Evolutionary conservation across 306 rosid genomes (phyloP).

Genomic region (Canavalia gladiata): DNA sequence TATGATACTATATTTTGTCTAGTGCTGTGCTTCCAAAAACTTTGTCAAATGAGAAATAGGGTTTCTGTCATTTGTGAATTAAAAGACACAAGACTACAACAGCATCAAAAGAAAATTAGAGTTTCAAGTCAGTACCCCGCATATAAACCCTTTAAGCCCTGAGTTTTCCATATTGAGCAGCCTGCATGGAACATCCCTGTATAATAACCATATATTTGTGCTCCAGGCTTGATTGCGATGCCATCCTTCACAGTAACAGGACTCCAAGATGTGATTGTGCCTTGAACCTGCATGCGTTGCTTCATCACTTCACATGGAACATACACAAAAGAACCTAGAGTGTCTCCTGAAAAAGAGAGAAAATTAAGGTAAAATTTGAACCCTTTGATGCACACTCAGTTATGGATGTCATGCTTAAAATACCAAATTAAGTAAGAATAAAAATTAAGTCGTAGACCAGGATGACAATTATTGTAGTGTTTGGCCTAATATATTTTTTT

Average conservation of each 20-base stretch:
- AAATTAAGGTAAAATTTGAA: constrained; percentile 43
- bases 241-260: constrained; percentile 60
- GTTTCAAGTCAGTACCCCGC: constrained; percentile 70
- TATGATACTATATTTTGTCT: constrained; percentile 19
- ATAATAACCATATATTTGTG: constrained; percentile 77
- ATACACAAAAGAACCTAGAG: constrained; percentile 90
- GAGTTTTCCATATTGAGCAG: constrained; percentile 80
- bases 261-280: constrained; percentile 80
- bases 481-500: not conserved
- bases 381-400: constrained; percentile 36
- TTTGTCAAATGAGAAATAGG: constrained; percentile 14
- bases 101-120: not conserved
- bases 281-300: constrained; percentile 96
- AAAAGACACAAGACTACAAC: constrained; percentile 29
- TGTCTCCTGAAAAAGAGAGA: constrained; percentile 76
- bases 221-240: constrained; percentile 60
- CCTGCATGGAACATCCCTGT: constrained; percentile 89
- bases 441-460: constrained; percentile 18
- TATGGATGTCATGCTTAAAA: constrained; percentile 28
- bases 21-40: constrained; percentile 3
- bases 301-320: constrained; percentile 98
- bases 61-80: constrained; percentile 1
- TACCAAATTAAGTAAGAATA: constrained; percentile 26
- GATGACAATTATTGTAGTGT: constrained; percentile 1
- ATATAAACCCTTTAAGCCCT: constrained; percentile 85